Percentiles rank a stretch among this genome's conserved stretches.
These are phyloP conservation scores for Suillus clintonianus DNA, from an alignment of 768 basidiomycete species.

Conservation along the genomic window DNA sequence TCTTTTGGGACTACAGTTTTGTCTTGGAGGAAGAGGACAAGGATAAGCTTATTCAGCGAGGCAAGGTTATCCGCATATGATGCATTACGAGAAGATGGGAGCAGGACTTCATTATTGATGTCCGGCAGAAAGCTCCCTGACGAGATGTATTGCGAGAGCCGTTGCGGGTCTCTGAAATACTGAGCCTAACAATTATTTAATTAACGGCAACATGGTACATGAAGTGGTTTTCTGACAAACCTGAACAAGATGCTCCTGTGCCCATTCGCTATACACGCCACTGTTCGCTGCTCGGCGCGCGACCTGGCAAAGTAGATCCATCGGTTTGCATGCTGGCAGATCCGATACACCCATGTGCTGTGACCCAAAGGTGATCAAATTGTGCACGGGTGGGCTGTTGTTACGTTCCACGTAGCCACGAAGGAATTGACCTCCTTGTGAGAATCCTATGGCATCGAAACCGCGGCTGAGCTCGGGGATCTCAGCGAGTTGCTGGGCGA, in stretches of 20 bases:
- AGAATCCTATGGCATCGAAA: conserved; percentile 88
- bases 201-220: not conserved
- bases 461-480: conserved; percentile 67
- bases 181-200: conserved; percentile 58
- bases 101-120: conserved; percentile 74
- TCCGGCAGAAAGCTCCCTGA: conserved; percentile 68
- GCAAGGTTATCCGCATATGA: conserved; percentile 64
- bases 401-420: conserved; percentile 81
- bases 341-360: conserved; percentile 88
- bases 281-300: conserved; percentile 61
- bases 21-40: conserved; percentile 74
- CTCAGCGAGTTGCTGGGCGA: conserved; percentile 61
- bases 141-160: conserved; percentile 56
- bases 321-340: conserved; percentile 61
- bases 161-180: conserved; percentile 77
- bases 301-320: conserved; percentile 69
- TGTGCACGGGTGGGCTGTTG: conserved; percentile 72
- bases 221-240: conserved; percentile 34
- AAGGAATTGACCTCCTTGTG: conserved; percentile 88
- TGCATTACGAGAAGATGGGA: conserved; percentile 49
- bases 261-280: conserved; percentile 76
- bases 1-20: conserved; percentile 83
- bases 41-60: conserved; percentile 65
- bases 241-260: conserved; percentile 74
- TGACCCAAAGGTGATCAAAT: conserved; percentile 85